Conservation (phyloP, 2,329 filamentous ascomycete species). For the Plectosphaerella sp. region DNA sequence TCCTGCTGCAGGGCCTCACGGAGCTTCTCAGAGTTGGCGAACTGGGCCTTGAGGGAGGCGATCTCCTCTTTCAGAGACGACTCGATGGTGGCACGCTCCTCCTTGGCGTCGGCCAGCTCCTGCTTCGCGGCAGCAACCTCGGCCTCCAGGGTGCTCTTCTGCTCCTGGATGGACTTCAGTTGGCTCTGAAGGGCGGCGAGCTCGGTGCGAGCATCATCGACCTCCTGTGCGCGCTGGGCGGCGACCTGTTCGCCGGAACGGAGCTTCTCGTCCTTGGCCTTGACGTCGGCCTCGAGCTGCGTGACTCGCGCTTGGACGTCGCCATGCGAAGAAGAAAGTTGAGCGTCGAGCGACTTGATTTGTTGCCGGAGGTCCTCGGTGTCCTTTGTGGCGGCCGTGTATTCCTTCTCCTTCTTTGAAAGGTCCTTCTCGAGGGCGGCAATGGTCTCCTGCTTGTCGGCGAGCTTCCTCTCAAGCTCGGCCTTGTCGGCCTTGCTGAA, state of each 20-base stretch:
- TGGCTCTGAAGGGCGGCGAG: slow-evolving; percentile 24
- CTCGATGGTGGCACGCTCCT: slow-evolving; percentile 28
- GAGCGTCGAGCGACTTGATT: slow-evolving; percentile 28
- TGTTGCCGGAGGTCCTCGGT: slow-evolving; percentile 31
- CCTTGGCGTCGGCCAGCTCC: slow-evolving; percentile 25
- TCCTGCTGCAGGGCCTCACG: slow-evolving; percentile 24
- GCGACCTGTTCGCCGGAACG: slow-evolving; percentile 19
- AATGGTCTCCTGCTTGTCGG: slow-evolving; percentile 32
- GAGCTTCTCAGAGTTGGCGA: slow-evolving; percentile 26
- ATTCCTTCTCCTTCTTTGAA: slow-evolving; percentile 32
- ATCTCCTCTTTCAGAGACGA: slow-evolving; percentile 23
- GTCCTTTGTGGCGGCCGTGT: slow-evolving; percentile 26
- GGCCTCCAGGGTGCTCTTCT: slow-evolving; percentile 22
- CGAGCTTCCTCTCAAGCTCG: slow-evolving; percentile 31
- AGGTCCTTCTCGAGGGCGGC: slow-evolving; percentile 25
- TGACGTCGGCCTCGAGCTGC: slow-evolving; percentile 28
- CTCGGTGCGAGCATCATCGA: slow-evolving; percentile 17
- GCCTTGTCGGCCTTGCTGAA: slow-evolving; percentile 24
- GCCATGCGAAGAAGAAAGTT: slow-evolving; percentile 21
- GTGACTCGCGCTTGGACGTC: slow-evolving; percentile 26
- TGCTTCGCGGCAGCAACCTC: slow-evolving; percentile 27
- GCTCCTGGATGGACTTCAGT: slow-evolving; percentile 16
- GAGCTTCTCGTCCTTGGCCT: slow-evolving; percentile 19
- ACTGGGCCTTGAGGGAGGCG: slow-evolving; percentile 24
- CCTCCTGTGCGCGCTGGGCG: slow-evolving; percentile 13